Conservation (phyloP, 140 eudicot species). For the Oenanthe javanica region DNA sequence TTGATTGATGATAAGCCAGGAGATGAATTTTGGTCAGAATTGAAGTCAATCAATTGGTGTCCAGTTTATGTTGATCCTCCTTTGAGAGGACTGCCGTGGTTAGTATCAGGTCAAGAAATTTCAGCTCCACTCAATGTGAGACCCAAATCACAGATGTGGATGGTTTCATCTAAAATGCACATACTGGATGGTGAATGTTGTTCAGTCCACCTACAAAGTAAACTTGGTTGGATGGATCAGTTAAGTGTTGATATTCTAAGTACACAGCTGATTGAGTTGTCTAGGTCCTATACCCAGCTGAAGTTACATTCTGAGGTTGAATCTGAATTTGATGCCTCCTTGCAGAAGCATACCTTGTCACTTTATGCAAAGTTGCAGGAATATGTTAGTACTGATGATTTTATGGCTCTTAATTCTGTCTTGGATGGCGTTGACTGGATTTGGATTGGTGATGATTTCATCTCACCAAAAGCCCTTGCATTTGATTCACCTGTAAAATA, state of each 20-base stretch:
- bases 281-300: conserved; percentile 47
- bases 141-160: conserved; percentile 87
- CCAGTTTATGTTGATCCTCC: conserved; percentile 80
- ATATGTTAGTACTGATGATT: conserved; percentile 46
- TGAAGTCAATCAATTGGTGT: conserved; percentile 80
- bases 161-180: conserved; percentile 68
- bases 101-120: conserved; percentile 40
- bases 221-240: conserved; percentile 88
- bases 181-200: conserved; percentile 76
- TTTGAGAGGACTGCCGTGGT: conserved; percentile 83
- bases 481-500: conserved; percentile 95
- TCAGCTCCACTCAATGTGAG: conserved; percentile 77
- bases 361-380: conserved; percentile 73
- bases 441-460: conserved; percentile 98
- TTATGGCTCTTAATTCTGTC: conserved; percentile 45
- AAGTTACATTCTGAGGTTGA: conserved; percentile 34
- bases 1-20: conserved; percentile 46
- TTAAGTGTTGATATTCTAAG: conserved; percentile 41
- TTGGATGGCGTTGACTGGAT: conserved; percentile 70
- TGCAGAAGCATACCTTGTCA: conserved; percentile 54
- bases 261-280: conserved; percentile 60
- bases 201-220: conserved; percentile 43
- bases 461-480: conserved; percentile 71
- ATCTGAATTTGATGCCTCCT: conserved; percentile 43
- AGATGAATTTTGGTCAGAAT: conserved; percentile 77